Evolutionary conservation across 1,139 yeast species (phyloP), one percentile per base, ranked within the genome.

Genomic region (Pichia sp.): DNA sequence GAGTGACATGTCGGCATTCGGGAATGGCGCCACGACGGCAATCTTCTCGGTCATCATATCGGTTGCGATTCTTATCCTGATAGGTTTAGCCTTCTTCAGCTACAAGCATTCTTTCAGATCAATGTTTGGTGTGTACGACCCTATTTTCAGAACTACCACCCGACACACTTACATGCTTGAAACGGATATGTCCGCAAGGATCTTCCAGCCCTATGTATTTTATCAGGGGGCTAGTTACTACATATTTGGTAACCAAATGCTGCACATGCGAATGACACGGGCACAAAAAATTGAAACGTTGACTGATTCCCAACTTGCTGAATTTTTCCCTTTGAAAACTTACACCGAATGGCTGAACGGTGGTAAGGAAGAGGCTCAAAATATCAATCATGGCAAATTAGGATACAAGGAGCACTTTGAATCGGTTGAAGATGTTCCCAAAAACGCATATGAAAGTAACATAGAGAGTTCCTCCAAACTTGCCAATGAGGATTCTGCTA

Each of bases 321-420:
- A 75, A 49, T 70, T 84, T 51, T 87, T 87, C 67, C 95, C 95
- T 0, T 71, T 74, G 38, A 78, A 80, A 62, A 76, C 85, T 2
- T 87, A 85, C 67, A 70, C 75, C 52, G 79, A 81, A 58, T 83
- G 88, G 88, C 67, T 81, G 44, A 73, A 78, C 58, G 85, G 85
- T 32, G 84, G 83, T 15, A 70, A 72, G 58, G 82, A 75, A 55
- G 69, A 63, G 42, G 60, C 62, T 44, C 59, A 57, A 34, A 55
- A 59, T 44, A 53, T 64, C 26, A 62, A 59, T 48, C 63, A 60
- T 45, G 66, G 66, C 31, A 60, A 60, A 42, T 50, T 67, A 30
- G 63, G 61, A 6, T 65, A 65, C 49, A 61, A 54, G n/a, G 65
- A 64, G 31, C 59, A 59, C 43, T 42, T 59, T n/a, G 45, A 50